Evolutionary conservation across 441 rosid genomes (phyloP).

Genomic region (Euphorbia celastroides): DNA sequence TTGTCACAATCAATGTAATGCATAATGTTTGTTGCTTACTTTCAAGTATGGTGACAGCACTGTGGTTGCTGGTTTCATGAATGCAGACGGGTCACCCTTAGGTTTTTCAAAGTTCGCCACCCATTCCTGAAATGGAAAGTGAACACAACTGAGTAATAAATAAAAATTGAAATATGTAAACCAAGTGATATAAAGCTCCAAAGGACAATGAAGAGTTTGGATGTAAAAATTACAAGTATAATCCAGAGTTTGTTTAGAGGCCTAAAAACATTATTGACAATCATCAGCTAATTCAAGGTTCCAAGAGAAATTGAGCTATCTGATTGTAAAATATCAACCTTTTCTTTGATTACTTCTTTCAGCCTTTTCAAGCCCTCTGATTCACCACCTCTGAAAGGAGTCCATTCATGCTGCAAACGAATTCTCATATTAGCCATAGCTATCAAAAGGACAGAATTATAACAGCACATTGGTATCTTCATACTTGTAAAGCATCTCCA

Average conservation of each 20-base stretch:
- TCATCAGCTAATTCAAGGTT: neutral
- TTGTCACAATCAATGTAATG: neutral
- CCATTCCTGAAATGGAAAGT: conserved; percentile 53
- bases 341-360: conserved; percentile 49
- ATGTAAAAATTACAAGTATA: neutral
- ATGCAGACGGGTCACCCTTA: conserved; percentile 91
- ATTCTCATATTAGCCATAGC: neutral
- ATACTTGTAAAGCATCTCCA: conserved; percentile 44
- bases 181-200: neutral
- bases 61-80: conserved; percentile 77
- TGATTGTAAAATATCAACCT: conserved; percentile 35
- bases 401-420: conserved; percentile 46
- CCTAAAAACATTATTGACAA: neutral
- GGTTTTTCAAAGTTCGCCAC: conserved; percentile 97
- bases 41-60: conserved; percentile 92
- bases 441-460: neutral
- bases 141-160: neutral
- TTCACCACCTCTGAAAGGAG: conserved; percentile 91
- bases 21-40: conserved; percentile 39
- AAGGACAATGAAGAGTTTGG: neutral
- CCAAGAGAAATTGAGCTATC: neutral
- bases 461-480: conserved; percentile 1
- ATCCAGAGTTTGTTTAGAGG: neutral
- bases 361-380: conserved; percentile 66
- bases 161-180: neutral